Conservation (phyloP, 176 grass and related monocot genomes). For the Pharus latifolius region DNA sequence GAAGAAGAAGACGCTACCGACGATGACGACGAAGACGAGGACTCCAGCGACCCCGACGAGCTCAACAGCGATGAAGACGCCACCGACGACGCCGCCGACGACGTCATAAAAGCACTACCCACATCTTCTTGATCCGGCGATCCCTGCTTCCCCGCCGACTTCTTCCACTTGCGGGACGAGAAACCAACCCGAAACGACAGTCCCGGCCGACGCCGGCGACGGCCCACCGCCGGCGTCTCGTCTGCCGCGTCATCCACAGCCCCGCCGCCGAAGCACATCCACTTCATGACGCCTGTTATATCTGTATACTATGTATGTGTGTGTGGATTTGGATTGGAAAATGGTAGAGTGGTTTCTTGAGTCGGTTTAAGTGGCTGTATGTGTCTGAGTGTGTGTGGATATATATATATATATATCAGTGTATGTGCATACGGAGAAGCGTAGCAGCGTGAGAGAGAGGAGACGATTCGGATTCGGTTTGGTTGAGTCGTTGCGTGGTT, state of each 20-base stretch:
- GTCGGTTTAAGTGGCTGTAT: too few relatives aligned
- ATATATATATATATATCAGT: too few relatives aligned
- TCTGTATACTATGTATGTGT: too few relatives aligned
- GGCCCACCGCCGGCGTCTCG: not conserved
- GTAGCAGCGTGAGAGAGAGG: too few relatives aligned
- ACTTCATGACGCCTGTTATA: conserved; percentile 1
- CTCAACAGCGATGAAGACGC: conserved; percentile 1
- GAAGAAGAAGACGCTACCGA: not conserved
- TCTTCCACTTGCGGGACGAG: not conserved
- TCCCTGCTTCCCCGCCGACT: too few relatives aligned
- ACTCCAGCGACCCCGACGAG: not conserved
- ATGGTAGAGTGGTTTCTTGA: not conserved
- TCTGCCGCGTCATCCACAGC: not conserved
- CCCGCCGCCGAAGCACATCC: conserved; percentile 21
- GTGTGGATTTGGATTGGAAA: not conserved
- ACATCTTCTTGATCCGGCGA: too few relatives aligned
- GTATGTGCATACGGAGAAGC: too few relatives aligned
- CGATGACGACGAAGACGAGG: not conserved
- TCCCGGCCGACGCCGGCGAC: not conserved
- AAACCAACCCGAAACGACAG: not conserved
- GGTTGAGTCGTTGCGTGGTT: too few relatives aligned
- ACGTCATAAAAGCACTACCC: not conserved
- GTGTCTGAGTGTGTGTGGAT: too few relatives aligned
- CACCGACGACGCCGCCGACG: not conserved
- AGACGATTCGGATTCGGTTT: too few relatives aligned